Evolutionary conservation across 192 early-diverging fungal genomes (phyloP), one percentile per base, ranked within the genome.

Genomic region (Coemansia sp.): DNA sequence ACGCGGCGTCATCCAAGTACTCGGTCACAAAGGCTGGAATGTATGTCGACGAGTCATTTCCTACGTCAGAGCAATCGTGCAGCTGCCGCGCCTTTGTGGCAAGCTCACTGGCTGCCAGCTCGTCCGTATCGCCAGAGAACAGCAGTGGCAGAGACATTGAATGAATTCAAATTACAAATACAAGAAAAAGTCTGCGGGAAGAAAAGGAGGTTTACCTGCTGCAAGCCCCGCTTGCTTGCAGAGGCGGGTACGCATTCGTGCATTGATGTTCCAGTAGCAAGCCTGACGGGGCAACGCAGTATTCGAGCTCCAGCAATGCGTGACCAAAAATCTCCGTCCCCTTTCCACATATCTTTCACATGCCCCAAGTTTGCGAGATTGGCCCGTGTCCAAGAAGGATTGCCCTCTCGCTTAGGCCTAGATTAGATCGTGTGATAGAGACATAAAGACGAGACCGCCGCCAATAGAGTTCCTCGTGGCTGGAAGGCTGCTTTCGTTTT

Each of bases 11-110:
- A 33, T 70, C 56, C 26, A 81, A 31, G 38, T 69, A 81, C 56
- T 81, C 78, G 9, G 45, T 24, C n/a, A 66, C 16, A 60, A 69
- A 81, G 21, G 72, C 50, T 21, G 59, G 56, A 34, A 81, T 75
- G 40, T 81, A 81, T 8, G 73, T 40, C 24, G 75, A 68, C 14
- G 59, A 55, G 26, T n/a, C 35, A 8, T 20, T 57, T 35, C 28
- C 40, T 2, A 14, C 34, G 1, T 39, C 24, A 0, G 40, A 33
- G 34, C 39, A 35, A 4, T 56, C 31, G 28, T 38, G 50, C 31
- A 56, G n/a, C 24, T 63, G 50, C 28, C 67, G 63, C 9, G 42
- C 73, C 18, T 58, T 62, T 5, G 9, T 23, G 33, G 62, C 58
- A 7, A 74, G 21, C n/a, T 51, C 59, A 21, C 34, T 45, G 18